phyloP scores from a whole-genome alignment of 176 grass and related monocot genomes.

The Oryza coarctata region DNA sequence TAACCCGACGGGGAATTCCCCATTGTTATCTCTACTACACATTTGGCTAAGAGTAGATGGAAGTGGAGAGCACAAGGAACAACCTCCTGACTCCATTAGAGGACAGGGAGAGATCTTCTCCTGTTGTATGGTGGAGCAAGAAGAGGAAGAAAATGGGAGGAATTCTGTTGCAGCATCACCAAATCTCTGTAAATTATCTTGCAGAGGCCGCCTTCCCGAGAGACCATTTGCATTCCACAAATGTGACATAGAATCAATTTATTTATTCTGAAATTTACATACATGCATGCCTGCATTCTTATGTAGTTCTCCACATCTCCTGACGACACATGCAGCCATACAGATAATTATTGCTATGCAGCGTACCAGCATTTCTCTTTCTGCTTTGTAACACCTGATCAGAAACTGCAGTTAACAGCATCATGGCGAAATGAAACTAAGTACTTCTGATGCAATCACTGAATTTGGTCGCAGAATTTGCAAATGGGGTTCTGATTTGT shows the following conservation, averaged over 20 bases:
- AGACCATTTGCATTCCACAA: slow-evolving; percentile 25
- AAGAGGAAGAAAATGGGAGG: slow-evolving; percentile 24
- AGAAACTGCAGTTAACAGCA: slow-evolving; percentile 1
- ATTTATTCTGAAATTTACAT: not conserved
- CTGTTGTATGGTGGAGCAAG: not conserved
- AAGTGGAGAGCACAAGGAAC: not conserved
- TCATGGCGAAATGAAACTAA: not conserved
- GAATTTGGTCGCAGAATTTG: slow-evolving; percentile 42
- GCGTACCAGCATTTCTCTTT: not conserved
- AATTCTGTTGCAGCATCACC: slow-evolving; percentile 30
- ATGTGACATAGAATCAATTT: slow-evolving; percentile 8
- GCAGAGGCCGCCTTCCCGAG: not conserved
- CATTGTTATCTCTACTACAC: too few species aligned
- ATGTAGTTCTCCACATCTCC: too few species aligned
- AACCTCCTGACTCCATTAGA: not conserved
- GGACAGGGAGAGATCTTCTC: not conserved
- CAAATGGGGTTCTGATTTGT: slow-evolving; percentile 30
- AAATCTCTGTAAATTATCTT: slow-evolving; percentile 2
- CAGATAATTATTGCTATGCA: not conserved
- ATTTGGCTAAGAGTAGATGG: slow-evolving; percentile 41
- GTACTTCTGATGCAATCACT: slow-evolving; percentile 21
- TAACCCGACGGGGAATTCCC: too few species aligned
- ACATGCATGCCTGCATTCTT: not conserved
- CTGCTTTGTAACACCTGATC: not conserved
- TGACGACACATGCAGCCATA: too few species aligned